Evolutionary conservation across 768 basidiomycete genomes (phyloP).

Genomic region (Lenzites betulinus): DNA sequence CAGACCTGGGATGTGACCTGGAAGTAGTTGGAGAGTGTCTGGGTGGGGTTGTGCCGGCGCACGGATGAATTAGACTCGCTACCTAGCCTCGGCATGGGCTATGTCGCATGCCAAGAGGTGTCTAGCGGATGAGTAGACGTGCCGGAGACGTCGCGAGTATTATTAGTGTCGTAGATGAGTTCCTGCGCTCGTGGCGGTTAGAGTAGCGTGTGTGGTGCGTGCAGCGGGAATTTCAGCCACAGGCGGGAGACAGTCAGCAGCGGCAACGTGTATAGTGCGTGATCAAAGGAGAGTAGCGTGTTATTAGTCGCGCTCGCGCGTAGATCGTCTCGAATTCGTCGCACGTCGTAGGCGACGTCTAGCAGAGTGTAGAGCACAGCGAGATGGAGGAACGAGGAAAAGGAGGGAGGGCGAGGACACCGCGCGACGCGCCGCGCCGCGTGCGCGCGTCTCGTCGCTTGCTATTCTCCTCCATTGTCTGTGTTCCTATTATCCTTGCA

Average conservation of each 20-base stretch:
- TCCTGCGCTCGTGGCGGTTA: not conserved
- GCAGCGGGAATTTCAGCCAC: not conserved
- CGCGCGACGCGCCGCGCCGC: not conserved
- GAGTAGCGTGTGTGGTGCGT: not conserved
- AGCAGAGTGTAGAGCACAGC: not conserved
- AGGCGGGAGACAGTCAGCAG: not conserved
- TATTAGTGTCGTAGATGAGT: not conserved
- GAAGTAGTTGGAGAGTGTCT: slow-evolving; percentile 10
- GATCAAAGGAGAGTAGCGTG: not conserved
- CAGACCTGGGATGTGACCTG: slow-evolving; percentile 13
- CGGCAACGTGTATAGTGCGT: not conserved
- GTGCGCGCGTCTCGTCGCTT: slow-evolving; percentile 4
- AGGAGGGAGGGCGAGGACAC: not conserved
- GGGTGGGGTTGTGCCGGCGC: slow-evolving; percentile 13
- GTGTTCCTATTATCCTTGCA: not conserved
- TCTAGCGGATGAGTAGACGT: not conserved
- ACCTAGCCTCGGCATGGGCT: slow-evolving; percentile 16
- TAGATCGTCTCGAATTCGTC: not conserved
- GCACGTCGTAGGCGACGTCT: not conserved
- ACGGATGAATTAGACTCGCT: slow-evolving; percentile 18
- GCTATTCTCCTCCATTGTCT: not conserved
- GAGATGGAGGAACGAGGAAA: not conserved
- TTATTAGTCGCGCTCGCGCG: not conserved
- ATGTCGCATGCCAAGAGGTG: slow-evolving; percentile 4
- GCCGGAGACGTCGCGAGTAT: not conserved